Base-by-base conservation (phyloP, 768 basidiomycete species). In the Pisolithus tinctorius region DNA sequence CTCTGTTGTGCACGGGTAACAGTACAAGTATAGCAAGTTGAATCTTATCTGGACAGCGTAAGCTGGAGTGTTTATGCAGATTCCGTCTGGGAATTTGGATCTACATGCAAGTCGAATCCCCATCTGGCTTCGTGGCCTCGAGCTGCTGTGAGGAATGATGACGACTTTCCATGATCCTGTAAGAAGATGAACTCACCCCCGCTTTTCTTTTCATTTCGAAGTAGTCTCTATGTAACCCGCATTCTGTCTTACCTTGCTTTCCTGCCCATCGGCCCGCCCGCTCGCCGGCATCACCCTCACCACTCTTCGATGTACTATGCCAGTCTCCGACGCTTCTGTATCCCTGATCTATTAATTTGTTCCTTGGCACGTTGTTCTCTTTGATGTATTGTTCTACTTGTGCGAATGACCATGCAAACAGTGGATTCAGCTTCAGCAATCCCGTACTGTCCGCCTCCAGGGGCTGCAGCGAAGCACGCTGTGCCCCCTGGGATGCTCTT, bases 251-350 rank as follows among this genome's bases (percentile, higher is more conserved):
- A 39, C 72, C 72, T 54, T 77, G 75, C 64, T 78, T 85, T 6
- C 88, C 91, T 2, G 86, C 84, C 96, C 96, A 99, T 49, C 96
- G 73, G 1, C 95, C 95, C 2, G 86, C 83, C 25, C 96, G 80
- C 70, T 99, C 96, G 4, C 77, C 79, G 0, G 65, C 69, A 53
- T 90, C 90, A 39, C 86, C 79, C 8, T 72, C 73, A 0, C 80
- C 84, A 54, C 83, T 84, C 58, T 68, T 76, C n/a, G 66, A 68
- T 0, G 96, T 99, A 55, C 91, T 94, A 70, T 99, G 96, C 89
- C 94, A 95, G 69, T 99, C 96, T 4, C 96, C 96, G 55, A 99
- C 83, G 63, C 90, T 93, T 60, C 84, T 86, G 74, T 98, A 99
- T 3, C 96, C 96, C 64, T 92, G 82, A 53, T 82, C 82, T 38